Evolutionary conservation across 2,329 filamentous ascomycete species (phyloP), one percentile per base, ranked within the genome.

Genomic region (Clonostachys rhizophaga): DNA sequence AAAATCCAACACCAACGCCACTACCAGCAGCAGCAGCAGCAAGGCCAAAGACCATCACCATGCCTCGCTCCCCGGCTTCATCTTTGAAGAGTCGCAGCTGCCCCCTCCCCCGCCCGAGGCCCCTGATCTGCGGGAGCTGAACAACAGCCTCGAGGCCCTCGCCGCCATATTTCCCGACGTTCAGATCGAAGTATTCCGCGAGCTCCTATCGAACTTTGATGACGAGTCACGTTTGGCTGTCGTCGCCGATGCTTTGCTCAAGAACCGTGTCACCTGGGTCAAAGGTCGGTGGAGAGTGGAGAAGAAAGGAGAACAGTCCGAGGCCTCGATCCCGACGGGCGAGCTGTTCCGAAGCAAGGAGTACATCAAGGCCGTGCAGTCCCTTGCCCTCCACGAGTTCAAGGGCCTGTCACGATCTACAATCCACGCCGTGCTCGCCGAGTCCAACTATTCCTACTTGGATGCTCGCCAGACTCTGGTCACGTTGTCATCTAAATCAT

Each of bases 151-250:
- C 52, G 78, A 80, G 50, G 81, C 77, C 12, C 77, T 94, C 40
- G 80, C 83, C 18, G 81, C 81, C 43, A 76, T 91, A 9, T 94
- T 94, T 54, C 89, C 89, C 30, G 82, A 91, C 64, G 74, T 91
- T n/a, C 86, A 90, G 64, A 75, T 88, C 50, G 87, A 91, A 55
- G 88, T 91, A 16, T 89, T 94, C 60, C 81, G 88, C 41, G 88
- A 92, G 69, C 87, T 94, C 79, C 79, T 94, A 43, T 69, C 76
- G 37, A 86, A 75, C 58, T 86, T 91, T 60, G 85, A 86, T 57
- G 82, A 84, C 56, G 86, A 91, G 64, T 92, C 87, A 51, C 75
- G 87, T 53, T 68, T 92, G 20, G 84, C 88, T 40, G 76, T 94
- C 43, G 84, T 91, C 30, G 88, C 88, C 12, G 88, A 94, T 60